A percentile compares a stretch with the other conserved stretches of the same genome.
These are phyloP conservation scores for Plasmodium knowlesi DNA, from an alignment of 169 alveolate genomes.

Conservation along the genomic window DNA sequence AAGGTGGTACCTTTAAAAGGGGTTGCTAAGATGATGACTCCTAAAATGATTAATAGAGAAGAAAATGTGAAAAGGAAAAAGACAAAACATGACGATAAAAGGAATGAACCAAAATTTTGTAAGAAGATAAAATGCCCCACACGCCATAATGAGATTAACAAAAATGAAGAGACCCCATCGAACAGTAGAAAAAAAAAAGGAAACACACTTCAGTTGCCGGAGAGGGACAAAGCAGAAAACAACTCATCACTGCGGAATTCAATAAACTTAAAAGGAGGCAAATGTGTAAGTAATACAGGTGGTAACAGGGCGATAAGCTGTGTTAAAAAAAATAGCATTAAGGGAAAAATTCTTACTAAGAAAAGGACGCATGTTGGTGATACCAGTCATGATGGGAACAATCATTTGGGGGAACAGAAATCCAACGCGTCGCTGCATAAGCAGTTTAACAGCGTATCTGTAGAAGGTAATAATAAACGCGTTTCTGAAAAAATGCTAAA, in stretches of 20 bases:
- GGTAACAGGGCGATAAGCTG: background rate
- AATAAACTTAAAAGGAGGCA: background rate
- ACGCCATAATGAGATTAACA: background rate
- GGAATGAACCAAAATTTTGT: background rate
- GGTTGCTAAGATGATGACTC: background rate
- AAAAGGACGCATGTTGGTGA: background rate
- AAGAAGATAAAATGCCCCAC: background rate
- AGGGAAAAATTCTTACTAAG: background rate
- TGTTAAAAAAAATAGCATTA: constrained; percentile 9
- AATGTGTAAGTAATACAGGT: background rate
- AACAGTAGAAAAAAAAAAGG: background rate
- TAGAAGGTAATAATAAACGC: constrained; percentile 4
- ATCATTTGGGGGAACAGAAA: background rate
- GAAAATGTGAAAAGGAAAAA: background rate
- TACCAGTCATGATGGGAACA: background rate
- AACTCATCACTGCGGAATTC: background rate
- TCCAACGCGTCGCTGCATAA: background rate
- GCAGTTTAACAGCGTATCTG: background rate
- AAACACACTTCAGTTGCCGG: background rate
- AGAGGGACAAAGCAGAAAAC: background rate
- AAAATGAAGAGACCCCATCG: constrained; percentile 6
- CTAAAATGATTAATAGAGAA: background rate
- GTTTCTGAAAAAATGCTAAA: constrained; percentile 18
- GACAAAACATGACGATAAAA: constrained; percentile 3
- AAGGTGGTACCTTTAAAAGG: background rate